Evolutionary conservation across 805 yeast genomes (phyloP), one percentile per base, ranked within the genome.

Genomic region (Candida taoyuanica): DNA sequence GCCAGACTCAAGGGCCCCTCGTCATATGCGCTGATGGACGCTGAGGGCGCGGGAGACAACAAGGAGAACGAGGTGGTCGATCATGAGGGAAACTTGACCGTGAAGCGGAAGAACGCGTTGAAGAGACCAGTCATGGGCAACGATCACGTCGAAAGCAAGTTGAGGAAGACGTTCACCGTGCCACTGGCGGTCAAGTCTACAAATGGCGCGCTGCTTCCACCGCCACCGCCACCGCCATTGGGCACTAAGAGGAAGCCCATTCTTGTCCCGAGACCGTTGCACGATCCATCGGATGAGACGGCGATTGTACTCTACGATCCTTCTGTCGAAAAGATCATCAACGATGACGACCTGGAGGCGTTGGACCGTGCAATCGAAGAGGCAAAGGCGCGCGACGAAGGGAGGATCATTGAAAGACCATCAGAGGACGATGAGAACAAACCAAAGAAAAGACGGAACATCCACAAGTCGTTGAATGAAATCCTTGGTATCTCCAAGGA

Each of bases 291-390:
- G 31, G 88, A 82, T 44, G 97, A 93, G 58, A 80, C 85, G 52
- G 97, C 98, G 3, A 86, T 93, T 39, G 97, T 93, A 1, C 67
- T 93, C 31, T 93, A 87, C 55, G 98, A 93, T 59, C 98, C 98
- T 0, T 85, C 98, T 0, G 81, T 91, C 3, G 98, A 93, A 40
- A 55, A 47, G 36, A 49, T 51, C 32, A 48, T 49, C 36, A 46
- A 52, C 33, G 53, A 50, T 41, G 52, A 49, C 33, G 60, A 55
- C 29, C 32, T 48, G 25, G 54, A 44, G 40, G 60, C 44, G 46
- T 56, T 36, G 60, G 68, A 37, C 63, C 59, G 48, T 48, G 59
- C 59, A 1, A 53, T 55, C 16, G 52, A 42, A 1, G 51, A 42
- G 26, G 59, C 56, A 3, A 52, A 55, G 33, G 53, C 55, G 2